These are phyloP conservation scores for Geoglossum glabrum DNA, from an alignment of 495 filamentous ascomycete genomes.

Conservation along the genomic window DNA sequence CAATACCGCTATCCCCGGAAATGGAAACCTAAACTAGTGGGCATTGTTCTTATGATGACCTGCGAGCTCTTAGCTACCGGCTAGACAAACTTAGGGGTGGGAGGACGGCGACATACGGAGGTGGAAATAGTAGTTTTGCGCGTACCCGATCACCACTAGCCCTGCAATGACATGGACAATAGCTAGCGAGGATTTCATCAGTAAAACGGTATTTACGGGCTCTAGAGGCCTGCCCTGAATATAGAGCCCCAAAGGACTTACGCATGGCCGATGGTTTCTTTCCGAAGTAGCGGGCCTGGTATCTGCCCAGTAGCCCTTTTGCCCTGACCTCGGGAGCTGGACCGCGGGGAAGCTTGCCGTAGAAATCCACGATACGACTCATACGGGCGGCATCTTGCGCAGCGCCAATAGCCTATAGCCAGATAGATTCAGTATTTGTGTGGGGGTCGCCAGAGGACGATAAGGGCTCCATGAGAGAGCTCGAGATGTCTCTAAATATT, in stretches of 20 bases:
- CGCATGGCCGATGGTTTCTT: slow-evolving; percentile 72
- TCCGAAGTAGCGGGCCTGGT: slow-evolving; percentile 87
- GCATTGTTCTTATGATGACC: slow-evolving; percentile 8
- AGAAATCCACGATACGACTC: slow-evolving; percentile 93
- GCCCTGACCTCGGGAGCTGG: slow-evolving; percentile 59
- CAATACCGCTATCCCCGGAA: not conserved
- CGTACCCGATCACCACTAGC: slow-evolving; percentile 65
- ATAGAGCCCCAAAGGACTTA: slow-evolving; percentile 31
- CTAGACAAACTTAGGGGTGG: not conserved
- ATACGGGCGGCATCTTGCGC: slow-evolving; percentile 88
- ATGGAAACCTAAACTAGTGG: not conserved
- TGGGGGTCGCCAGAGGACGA: not conserved
- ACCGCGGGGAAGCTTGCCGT: slow-evolving; percentile 88
- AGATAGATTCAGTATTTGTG: not conserved
- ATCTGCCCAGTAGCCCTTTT: slow-evolving; percentile 62
- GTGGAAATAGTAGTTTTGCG: slow-evolving; percentile 98
- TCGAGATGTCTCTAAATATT: not conserved
- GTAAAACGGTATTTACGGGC: not conserved
- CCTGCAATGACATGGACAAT: slow-evolving; percentile 64
- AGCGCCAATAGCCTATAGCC: slow-evolving; percentile 59
- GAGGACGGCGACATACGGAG: slow-evolving; percentile 46
- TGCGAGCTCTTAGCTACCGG: not conserved
- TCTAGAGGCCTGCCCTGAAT: not conserved
- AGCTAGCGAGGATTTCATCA: slow-evolving; percentile 31
- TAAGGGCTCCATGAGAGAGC: not conserved